Evolutionary conservation across 345 rosid species (phyloP).

Genomic region (Linum tenue): DNA sequence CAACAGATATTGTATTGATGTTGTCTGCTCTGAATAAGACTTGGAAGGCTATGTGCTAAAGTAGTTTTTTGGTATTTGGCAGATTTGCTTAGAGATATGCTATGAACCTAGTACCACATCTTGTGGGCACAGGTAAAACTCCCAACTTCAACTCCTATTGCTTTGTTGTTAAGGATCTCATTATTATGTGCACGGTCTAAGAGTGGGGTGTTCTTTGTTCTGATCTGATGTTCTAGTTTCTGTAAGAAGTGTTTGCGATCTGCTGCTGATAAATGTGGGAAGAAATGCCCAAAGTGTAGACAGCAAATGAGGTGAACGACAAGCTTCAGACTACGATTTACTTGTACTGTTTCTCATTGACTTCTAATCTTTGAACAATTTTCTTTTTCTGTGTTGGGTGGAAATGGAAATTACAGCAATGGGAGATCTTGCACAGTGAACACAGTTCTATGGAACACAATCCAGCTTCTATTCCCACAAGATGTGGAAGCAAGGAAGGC

Average conservation of each 20-base stretch:
- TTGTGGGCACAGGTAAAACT: slow-evolving; percentile 79
- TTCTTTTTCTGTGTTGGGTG: background rate
- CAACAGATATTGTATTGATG: background rate
- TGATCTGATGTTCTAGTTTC: slow-evolving; percentile 42
- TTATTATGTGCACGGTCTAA: background rate
- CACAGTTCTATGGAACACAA: slow-evolving; percentile 96
- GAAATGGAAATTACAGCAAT: slow-evolving; percentile 35
- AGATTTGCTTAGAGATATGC: slow-evolving; percentile 94
- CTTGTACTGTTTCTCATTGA: background rate
- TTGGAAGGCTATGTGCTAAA: background rate
- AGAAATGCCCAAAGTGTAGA: slow-evolving; percentile 85
- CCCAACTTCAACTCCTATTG: background rate
- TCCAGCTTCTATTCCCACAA: slow-evolving; percentile 81
- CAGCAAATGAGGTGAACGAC: slow-evolving; percentile 63
- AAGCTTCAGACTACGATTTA: background rate
- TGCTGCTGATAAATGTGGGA: slow-evolving; percentile 89
- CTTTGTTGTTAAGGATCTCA: background rate
- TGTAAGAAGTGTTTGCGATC: slow-evolving; percentile 79
- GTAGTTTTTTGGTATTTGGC: slow-evolving; percentile 10
- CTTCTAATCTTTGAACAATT: background rate
- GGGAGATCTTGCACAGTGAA: slow-evolving; percentile 81
- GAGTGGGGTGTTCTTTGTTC: background rate
- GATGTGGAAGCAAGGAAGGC: slow-evolving; percentile 80
- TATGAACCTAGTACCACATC: slow-evolving; percentile 91
- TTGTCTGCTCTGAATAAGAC: background rate